Conservation (phyloP, 2,329 filamentous ascomycete genomes). For the Penicillium sp. region DNA sequence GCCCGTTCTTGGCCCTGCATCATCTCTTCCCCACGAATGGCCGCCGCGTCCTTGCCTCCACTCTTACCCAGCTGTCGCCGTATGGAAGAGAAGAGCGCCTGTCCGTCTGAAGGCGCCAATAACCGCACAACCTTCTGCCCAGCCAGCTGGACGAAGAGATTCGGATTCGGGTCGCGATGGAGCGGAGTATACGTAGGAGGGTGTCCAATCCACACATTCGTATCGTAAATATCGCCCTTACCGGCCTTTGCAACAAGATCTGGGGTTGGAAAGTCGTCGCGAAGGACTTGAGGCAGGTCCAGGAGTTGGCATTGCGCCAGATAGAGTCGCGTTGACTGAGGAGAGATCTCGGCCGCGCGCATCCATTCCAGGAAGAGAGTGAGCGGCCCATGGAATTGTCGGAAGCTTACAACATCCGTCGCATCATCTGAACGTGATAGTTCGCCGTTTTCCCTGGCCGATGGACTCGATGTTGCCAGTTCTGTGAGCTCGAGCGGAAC, state of each 20-base stretch:
- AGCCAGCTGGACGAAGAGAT: conserved; percentile 82
- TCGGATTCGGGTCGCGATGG: conserved; percentile 92
- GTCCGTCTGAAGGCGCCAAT: conserved; percentile 66
- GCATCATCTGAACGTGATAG: not conserved
- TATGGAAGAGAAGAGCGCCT: conserved; percentile 63
- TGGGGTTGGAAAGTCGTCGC: conserved; percentile 70
- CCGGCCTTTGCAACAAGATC: conserved; percentile 64
- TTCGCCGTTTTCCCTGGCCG: conserved; percentile 10
- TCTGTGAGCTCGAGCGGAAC: conserved; percentile 64
- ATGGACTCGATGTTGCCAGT: not conserved
- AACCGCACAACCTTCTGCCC: conserved; percentile 75
- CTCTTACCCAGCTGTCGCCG: conserved; percentile 44
- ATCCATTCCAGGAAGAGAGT: conserved; percentile 65
- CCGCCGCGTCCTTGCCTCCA: conserved; percentile 42
- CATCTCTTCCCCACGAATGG: conserved; percentile 81
- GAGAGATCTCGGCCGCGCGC: conserved; percentile 29
- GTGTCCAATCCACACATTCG: conserved; percentile 85
- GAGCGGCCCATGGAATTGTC: conserved; percentile 56
- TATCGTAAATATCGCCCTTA: conserved; percentile 81
- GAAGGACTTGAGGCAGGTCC: conserved; percentile 67
- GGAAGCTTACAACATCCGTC: conserved; percentile 40
- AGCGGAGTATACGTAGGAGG: conserved; percentile 87
- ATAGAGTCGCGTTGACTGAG: conserved; percentile 62
- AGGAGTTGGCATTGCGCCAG: conserved; percentile 79
- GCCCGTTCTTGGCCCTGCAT: conserved; percentile 77